A percentile compares a stretch with the other conserved stretches of the same genome.
Conservation (phyloP, 2,329 filamentous ascomycete species). For the Periconia sp. region DNA sequence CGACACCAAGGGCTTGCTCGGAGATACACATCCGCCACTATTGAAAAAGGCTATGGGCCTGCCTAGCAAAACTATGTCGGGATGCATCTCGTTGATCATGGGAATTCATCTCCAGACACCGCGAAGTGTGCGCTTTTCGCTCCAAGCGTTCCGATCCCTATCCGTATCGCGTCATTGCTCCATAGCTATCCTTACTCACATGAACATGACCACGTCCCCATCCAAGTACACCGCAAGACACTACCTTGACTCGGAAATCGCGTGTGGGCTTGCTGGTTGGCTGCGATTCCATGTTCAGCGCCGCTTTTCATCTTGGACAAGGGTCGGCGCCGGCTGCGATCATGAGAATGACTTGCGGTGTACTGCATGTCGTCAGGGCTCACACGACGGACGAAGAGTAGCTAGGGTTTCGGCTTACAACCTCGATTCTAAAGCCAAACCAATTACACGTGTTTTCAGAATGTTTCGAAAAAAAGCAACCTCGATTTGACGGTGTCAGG, state of each 20-base stretch:
- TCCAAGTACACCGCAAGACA: conserved; percentile 20
- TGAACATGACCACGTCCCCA: conserved; percentile 7
- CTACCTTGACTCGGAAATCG: neutral
- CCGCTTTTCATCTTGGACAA: conserved; percentile 1
- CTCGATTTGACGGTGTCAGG: conserved; percentile 22
- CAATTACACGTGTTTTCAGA: neutral
- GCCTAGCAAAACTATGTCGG: neutral
- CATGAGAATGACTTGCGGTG: conserved; percentile 19
- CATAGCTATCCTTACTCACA: conserved; percentile 22
- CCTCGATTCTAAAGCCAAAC: neutral
- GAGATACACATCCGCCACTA: conserved; percentile 6
- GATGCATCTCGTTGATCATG: neutral
- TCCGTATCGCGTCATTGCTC: conserved; percentile 11
- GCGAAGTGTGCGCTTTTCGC: conserved; percentile 1
- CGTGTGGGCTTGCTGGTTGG: conserved; percentile 1
- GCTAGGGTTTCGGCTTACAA: neutral
- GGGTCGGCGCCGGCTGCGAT: conserved; percentile 1
- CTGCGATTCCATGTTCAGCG: neutral
- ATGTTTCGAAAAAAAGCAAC: neutral
- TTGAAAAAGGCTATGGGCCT: too few relatives aligned
- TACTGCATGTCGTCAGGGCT: conserved; percentile 4
- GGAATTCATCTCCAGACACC: neutral
- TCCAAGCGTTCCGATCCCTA: conserved; percentile 1
- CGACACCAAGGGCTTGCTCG: neutral
- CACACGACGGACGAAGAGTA: neutral